phyloP scores from a whole-genome alignment of 495 filamentous ascomycete species.

The Aspergillus panamensis region DNA sequence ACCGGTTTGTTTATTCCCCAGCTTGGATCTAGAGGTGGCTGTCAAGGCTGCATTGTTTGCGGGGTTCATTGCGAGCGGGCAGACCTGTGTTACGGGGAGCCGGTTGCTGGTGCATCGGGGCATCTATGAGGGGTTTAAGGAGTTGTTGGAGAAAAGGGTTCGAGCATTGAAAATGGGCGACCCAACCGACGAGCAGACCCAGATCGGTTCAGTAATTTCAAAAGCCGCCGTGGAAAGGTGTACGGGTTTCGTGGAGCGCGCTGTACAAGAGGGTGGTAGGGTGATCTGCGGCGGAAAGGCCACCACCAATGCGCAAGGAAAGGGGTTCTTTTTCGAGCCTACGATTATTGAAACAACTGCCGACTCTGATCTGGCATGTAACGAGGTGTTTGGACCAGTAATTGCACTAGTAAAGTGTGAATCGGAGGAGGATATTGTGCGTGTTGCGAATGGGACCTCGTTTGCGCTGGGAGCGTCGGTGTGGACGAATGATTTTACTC shows the following conservation, averaged over 20 bases:
- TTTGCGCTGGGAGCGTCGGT: conserved; percentile 54
- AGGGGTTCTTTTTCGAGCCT: conserved; percentile 57
- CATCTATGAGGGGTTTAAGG: conserved; percentile 40
- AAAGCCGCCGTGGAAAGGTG: conserved; percentile 34
- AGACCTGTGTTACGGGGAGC: conserved; percentile 61
- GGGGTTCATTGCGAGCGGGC: conserved; percentile 57
- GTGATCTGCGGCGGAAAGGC: conserved; percentile 34
- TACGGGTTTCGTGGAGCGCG: conserved; percentile 33
- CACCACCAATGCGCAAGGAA: conserved; percentile 32
- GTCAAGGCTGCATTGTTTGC: conserved; percentile 58
- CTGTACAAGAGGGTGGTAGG: conserved; percentile 28
- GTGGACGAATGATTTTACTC: conserved; percentile 56
- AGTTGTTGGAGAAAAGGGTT: conserved; percentile 33
- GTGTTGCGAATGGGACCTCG: conserved; percentile 47
- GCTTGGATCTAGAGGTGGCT: conserved; percentile 47
- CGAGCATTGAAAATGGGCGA: conserved; percentile 47
- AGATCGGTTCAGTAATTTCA: conserved; percentile 46
- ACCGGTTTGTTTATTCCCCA: conserved; percentile 52
- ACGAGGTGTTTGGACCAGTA: conserved; percentile 52
- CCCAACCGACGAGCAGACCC: conserved; percentile 41
- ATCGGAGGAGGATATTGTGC: conserved; percentile 46
- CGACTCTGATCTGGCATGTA: conserved; percentile 31
- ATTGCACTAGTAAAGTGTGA: conserved; percentile 46
- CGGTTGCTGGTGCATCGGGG: conserved; percentile 52
- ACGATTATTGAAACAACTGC: conserved; percentile 45